A percentile compares a stretch with the other conserved stretches of the same genome.
These are phyloP conservation scores for Periconia sp. DNA, from an alignment of 2,329 filamentous ascomycete species.

Conservation along the genomic window DNA sequence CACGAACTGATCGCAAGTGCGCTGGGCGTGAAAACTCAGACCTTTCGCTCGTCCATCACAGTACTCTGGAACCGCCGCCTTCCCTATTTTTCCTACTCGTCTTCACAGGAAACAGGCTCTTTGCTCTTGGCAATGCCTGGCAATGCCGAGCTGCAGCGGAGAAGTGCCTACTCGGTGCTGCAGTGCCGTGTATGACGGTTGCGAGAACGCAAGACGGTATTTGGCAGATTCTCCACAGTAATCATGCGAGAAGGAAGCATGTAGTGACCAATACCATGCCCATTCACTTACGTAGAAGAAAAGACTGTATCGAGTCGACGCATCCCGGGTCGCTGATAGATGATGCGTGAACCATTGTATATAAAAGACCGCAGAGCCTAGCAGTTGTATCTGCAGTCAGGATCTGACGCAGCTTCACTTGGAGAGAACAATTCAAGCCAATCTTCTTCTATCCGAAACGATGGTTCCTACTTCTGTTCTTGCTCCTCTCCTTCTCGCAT, in stretches of 20 bases:
- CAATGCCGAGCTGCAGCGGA: background rate
- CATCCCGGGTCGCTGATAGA: background rate
- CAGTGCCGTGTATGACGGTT: background rate
- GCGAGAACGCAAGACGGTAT: background rate
- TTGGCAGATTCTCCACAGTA: background rate
- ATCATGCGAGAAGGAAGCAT: background rate
- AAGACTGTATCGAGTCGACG: background rate
- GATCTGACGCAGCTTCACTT: background rate
- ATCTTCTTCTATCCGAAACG: conserved; percentile 1
- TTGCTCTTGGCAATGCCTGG: background rate
- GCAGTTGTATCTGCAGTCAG: background rate
- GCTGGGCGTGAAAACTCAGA: conserved; percentile 20
- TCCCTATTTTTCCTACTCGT: background rate
- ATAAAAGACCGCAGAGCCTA: background rate
- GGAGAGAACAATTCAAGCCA: background rate
- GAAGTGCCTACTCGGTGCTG: background rate
- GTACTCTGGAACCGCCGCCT: conserved; percentile 20
- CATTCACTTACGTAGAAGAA: background rate
- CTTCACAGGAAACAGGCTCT: background rate
- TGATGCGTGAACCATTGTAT: background rate
- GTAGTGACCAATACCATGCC: background rate
- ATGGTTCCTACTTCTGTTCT: conserved; percentile 25
- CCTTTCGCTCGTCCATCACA: conserved; percentile 28
- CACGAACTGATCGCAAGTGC: background rate
- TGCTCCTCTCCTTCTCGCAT: conserved; percentile 26